Conservation (phyloP, 495 filamentous ascomycete genomes). For the Tuber melanosporum region DNA sequence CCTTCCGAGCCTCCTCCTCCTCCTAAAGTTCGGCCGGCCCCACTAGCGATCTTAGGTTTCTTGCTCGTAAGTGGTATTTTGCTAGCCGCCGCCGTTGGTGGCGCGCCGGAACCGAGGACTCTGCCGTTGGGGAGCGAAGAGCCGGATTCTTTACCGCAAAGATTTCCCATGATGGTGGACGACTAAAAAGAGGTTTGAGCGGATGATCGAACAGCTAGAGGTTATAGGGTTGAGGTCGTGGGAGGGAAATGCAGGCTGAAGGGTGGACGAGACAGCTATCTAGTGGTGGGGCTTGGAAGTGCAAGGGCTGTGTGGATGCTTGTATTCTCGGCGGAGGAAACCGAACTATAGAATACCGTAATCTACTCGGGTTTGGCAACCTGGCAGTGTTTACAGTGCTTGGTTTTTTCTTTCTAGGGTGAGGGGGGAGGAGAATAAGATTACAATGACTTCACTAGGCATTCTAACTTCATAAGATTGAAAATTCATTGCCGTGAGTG, state of each 20-base stretch:
- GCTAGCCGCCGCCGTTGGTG: slow-evolving; percentile 3
- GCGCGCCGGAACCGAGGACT: slow-evolving; percentile 17
- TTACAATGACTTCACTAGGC: not conserved
- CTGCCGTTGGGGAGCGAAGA: slow-evolving; percentile 12
- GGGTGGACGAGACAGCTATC: not conserved
- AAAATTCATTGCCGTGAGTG: not conserved
- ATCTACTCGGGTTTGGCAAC: not conserved
- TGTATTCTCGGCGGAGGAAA: not conserved
- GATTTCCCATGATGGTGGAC: slow-evolving; percentile 21
- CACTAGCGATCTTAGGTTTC: slow-evolving; percentile 16
- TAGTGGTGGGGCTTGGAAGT: not conserved
- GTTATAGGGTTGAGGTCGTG: not conserved
- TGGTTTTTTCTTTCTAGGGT: not conserved
- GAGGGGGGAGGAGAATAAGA: not conserved
- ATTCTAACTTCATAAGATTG: not conserved
- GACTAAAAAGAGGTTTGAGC: not conserved
- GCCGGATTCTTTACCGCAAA: slow-evolving; percentile 27
- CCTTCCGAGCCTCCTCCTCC: slow-evolving; percentile 4
- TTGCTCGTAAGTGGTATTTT: slow-evolving; percentile 12
- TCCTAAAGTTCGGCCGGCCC: slow-evolving; percentile 25
- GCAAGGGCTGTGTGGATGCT: not conserved
- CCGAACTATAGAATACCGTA: not conserved
- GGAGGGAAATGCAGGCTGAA: not conserved
- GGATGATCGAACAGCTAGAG: not conserved
- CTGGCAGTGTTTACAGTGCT: not conserved